Conservation (phyloP, 1,284 basidiomycete species). For the Malassezia caprae region DNA sequence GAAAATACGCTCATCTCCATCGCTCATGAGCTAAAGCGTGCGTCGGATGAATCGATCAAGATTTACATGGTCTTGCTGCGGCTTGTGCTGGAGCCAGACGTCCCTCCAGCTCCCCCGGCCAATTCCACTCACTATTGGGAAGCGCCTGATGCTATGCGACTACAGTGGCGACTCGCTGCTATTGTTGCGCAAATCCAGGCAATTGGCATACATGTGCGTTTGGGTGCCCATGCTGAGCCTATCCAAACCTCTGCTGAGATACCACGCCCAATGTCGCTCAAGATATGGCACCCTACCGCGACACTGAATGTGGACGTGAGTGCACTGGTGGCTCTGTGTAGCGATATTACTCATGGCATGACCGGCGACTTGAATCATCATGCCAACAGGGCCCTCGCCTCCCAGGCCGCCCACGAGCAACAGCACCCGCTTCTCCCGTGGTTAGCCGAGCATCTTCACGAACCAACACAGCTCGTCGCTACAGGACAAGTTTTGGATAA, state of each 20-base stretch:
- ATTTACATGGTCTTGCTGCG: conserved; percentile 1
- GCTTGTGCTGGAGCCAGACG: not conserved
- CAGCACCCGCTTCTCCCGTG: not conserved
- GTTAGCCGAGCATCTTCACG: not conserved
- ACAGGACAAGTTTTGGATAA: conserved; percentile 9
- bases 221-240: conserved; percentile 5
- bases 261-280: conserved; percentile 17
- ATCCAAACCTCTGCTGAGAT: conserved; percentile 13
- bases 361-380: not conserved
- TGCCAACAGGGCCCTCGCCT: conserved; percentile 6
- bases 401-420: conserved; percentile 3
- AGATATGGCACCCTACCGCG: conserved; percentile 16
- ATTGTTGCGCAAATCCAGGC: conserved; percentile 16
- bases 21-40: not conserved
- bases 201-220: conserved; percentile 18
- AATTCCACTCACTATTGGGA: not conserved
- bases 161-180: conserved; percentile 21
- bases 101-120: not conserved
- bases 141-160: conserved; percentile 20
- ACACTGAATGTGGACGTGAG: conserved; percentile 38
- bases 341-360: conserved; percentile 27
- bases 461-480: conserved; percentile 3
- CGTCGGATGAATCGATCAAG: not conserved
- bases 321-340: conserved; percentile 32
- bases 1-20: not conserved